A percentile compares a stretch with the other conserved stretches of the same genome.
These are phyloP conservation scores for Collybia sp. DNA, from an alignment of 768 basidiomycete species.

Conservation along the genomic window DNA sequence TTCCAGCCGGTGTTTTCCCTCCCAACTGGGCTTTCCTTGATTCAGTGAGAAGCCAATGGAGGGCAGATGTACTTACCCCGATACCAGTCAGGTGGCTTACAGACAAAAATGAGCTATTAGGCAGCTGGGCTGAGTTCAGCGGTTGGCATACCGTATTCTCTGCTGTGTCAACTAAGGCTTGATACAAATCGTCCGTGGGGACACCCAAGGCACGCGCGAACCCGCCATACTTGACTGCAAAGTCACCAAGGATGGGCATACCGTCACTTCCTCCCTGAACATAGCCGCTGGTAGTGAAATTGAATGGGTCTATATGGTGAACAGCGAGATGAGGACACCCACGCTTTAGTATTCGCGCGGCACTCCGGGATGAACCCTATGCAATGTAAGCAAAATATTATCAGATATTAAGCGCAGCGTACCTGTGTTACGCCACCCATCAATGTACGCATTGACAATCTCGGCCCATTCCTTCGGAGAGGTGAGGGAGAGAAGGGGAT, in stretches of 20 bases:
- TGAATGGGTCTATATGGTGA: neutral
- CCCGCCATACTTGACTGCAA: slow-evolving; percentile 39
- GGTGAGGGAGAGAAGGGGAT: slow-evolving; percentile 41
- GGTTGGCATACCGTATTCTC: slow-evolving; percentile 39
- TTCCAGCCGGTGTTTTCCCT: slow-evolving; percentile 51
- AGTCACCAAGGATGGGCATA: slow-evolving; percentile 50
- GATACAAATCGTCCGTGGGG: slow-evolving; percentile 40
- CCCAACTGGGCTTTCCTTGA: slow-evolving; percentile 25
- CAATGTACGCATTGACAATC: slow-evolving; percentile 44
- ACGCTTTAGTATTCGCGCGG: slow-evolving; percentile 45
- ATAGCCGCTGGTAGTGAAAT: slow-evolving; percentile 28
- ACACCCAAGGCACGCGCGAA: slow-evolving; percentile 34
- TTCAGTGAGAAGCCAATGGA: neutral
- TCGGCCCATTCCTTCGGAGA: slow-evolving; percentile 42
- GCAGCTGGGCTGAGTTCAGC: neutral
- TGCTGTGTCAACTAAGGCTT: slow-evolving; percentile 45
- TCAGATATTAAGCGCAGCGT: neutral
- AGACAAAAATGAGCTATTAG: neutral
- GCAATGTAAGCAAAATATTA: neutral
- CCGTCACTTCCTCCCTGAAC: slow-evolving; percentile 47
- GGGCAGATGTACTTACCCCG: slow-evolving; percentile 20
- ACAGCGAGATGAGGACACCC: slow-evolving; percentile 5
- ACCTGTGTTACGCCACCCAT: slow-evolving; percentile 47
- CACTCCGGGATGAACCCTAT: slow-evolving; percentile 47
- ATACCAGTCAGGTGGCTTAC: slow-evolving; percentile 47